These are phyloP conservation scores for Fusarium gaditjirri DNA, from an alignment of 2,329 filamentous ascomycete species.

Conservation along the genomic window DNA sequence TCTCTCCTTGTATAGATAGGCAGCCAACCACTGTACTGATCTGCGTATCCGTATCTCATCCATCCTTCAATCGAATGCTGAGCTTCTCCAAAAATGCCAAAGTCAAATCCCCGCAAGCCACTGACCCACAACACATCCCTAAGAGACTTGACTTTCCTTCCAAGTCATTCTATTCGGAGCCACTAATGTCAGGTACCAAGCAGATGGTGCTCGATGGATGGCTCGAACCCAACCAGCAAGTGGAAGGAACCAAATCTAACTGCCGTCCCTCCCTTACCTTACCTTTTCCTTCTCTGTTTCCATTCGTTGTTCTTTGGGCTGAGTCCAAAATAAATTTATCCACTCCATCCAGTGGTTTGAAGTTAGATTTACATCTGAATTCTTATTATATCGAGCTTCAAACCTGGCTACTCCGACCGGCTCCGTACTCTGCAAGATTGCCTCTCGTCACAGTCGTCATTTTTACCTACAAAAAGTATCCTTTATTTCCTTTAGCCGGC, in stretches of 20 bases:
- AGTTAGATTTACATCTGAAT: background rate
- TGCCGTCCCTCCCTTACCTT: conserved; percentile 6
- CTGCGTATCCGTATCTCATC: conserved; percentile 26
- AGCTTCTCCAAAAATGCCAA: conserved; percentile 28
- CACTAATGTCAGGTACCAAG: conserved; percentile 44
- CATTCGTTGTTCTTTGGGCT: background rate
- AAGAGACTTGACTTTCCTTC: conserved; percentile 21
- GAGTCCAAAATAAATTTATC: background rate
- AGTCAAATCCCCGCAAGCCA: conserved; percentile 29
- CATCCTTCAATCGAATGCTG: background rate
- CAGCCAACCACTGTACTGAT: background rate
- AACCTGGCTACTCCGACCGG: background rate
- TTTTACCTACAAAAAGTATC: conserved; percentile 9
- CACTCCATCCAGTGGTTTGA: background rate
- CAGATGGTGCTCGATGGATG: conserved; percentile 25
- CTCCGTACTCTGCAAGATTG: conserved; percentile 11
- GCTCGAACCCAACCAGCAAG: conserved; percentile 23
- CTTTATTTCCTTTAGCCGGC: conserved; percentile 15
- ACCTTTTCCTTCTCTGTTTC: background rate
- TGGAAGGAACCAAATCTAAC: conserved; percentile 26
- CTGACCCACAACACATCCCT: conserved; percentile 24
- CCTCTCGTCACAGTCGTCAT: conserved; percentile 23
- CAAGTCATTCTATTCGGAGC: conserved; percentile 24
- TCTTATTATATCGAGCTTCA: background rate
- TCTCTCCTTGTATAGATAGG: conserved; percentile 11